phyloP scores from a whole-genome alignment of 2,329 filamentous ascomycete species.

The Ceratocystis eucalypticola region DNA sequence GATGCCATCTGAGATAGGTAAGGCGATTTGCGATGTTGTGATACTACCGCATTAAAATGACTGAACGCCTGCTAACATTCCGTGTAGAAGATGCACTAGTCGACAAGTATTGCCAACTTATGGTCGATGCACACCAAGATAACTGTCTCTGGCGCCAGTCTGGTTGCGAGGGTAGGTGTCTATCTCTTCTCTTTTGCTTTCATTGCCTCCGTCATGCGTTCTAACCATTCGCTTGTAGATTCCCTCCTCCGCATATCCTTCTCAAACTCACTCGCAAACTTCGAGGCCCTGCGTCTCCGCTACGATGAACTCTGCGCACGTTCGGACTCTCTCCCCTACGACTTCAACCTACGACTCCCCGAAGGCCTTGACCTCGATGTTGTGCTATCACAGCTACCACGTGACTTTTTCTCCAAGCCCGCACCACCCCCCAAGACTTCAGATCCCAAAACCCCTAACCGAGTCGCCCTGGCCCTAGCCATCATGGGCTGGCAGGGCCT shows the following conservation, averaged over 20 bases:
- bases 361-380: constrained; percentile 38
- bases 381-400: constrained; percentile 37
- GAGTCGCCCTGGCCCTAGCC: constrained; percentile 53
- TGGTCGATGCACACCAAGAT: constrained; percentile 62
- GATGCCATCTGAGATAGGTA: constrained; percentile 46
- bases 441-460: constrained; percentile 33
- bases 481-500: constrained; percentile 65
- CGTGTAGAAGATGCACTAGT: constrained; percentile 50
- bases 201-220: background rate
- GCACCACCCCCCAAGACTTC: constrained; percentile 23
- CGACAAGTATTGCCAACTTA: constrained; percentile 58
- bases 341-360: constrained; percentile 47
- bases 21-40: constrained; percentile 12
- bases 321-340: constrained; percentile 45
- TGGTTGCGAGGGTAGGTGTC: constrained; percentile 63
- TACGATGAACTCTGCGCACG: constrained; percentile 49
- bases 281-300: constrained; percentile 45
- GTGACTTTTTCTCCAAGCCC: constrained; percentile 40
- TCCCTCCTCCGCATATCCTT: constrained; percentile 49
- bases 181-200: background rate
- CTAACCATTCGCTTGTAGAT: constrained; percentile 30
- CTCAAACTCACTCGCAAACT: constrained; percentile 44
- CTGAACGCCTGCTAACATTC: constrained; percentile 20
- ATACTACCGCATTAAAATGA: too few species aligned
- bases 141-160: constrained; percentile 75